phyloP scores from a whole-genome alignment of 805 yeast species.

The Cyberlindnera suaveolens region DNA sequence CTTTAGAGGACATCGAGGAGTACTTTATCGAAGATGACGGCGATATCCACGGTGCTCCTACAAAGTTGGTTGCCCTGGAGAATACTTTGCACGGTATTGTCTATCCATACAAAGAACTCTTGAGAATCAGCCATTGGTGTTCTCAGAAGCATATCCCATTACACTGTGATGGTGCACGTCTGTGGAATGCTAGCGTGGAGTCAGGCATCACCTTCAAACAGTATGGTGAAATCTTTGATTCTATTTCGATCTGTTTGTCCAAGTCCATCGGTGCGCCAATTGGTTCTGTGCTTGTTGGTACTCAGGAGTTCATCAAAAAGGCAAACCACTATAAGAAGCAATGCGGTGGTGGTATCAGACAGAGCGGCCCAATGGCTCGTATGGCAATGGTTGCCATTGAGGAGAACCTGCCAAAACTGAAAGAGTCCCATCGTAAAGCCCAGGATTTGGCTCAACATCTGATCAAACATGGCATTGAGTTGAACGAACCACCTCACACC shows the following conservation, averaged over 20 bases:
- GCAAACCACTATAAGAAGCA: conserved; percentile 89
- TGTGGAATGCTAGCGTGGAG: conserved; percentile 82
- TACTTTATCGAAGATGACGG: conserved; percentile 64
- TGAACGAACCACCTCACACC: conserved; percentile 72
- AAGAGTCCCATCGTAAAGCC: conserved; percentile 44
- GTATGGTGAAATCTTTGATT: conserved; percentile 74
- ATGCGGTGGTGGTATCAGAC: conserved; percentile 91
- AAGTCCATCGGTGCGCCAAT: conserved; percentile 92
- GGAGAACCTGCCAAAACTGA: conserved; percentile 50
- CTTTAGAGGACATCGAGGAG: conserved; percentile 71
- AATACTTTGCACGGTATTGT: conserved; percentile 84
- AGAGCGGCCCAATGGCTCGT: conserved; percentile 69
- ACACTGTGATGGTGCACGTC: conserved; percentile 93
- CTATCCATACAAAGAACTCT: conserved; percentile 73
- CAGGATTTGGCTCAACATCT: conserved; percentile 47
- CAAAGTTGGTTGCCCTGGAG: conserved; percentile 76
- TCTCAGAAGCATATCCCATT: conserved; percentile 48
- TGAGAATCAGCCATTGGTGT: conserved; percentile 66
- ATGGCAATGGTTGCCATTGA: conserved; percentile 78
- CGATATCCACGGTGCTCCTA: conserved; percentile 85
- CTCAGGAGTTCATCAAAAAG: conserved; percentile 46
- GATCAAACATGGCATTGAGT: conserved; percentile 41
- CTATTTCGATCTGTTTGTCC: conserved; percentile 82
- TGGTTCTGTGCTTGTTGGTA: conserved; percentile 82
- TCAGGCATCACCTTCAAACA: conserved; percentile 49